Base-by-base conservation (phyloP, 2,329 filamentous ascomycete genomes). In the Ascomycota sp. region DNA sequence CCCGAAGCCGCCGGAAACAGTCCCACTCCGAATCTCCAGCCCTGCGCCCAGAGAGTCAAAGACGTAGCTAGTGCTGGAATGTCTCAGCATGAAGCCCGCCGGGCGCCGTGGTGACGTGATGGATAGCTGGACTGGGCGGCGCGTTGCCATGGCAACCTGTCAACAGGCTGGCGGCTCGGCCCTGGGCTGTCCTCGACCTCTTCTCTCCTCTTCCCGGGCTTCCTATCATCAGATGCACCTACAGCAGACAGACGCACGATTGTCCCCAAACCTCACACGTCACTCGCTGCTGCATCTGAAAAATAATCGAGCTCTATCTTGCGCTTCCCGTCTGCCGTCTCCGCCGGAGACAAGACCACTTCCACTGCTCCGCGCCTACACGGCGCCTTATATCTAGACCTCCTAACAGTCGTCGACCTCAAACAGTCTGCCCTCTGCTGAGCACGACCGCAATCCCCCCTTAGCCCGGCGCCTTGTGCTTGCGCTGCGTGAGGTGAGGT, bases 401-500 rank as follows among this genome's bases (percentile, higher is more conserved):
- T 25, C n/a, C 29, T 30, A 30, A 12, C 29, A 26, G 31, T 38
- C 33, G 35, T 41, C 8, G 27, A 33, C 38, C 38, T 43, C 44
- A 43, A 47, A 21, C 16, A 54, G 54, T 55, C 58, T 59, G 47
- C 47, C 48, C 41, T 48, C 54, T 56, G 59, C 60, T 67, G 64
- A 63, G 56, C 48, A 58, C 57, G 48, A 60, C 51, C 40, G 47
- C 46, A 49, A 47, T 38, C 43, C 46, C 50, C 41, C 42, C 49
- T 47, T 59, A 64, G 73, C 76, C 77, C 76, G 76, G 75, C 76
- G 71, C 68, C 66, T 70, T 73, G 72, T 57, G 74, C 73, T 79
- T 76, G 74, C 72, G 67, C 72, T 81, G 75, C 74, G 75, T 74
- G 75, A 83, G 76, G 77, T 82, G 54, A 44, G 59, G 21, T 21